phyloP scores from a whole-genome alignment of 2,329 filamentous ascomycete genomes.

The Teratosphaeria nubilosa region DNA sequence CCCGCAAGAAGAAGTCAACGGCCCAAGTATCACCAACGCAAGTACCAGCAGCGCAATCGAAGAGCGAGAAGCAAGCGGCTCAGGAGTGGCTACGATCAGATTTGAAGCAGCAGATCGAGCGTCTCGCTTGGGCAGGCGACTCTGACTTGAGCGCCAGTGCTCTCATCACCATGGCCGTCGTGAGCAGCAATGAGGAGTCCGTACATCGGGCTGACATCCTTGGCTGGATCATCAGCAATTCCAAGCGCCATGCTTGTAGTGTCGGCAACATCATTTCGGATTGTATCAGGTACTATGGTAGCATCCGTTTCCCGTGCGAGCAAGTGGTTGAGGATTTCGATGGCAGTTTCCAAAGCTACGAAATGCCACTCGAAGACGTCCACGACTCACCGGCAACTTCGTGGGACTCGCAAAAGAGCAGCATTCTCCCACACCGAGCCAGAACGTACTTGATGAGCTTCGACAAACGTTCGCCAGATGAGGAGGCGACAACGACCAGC shows the following conservation, averaged over 20 bases:
- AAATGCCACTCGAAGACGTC: background rate
- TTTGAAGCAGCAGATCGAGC: background rate
- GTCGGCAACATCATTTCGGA: background rate
- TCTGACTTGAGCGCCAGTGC: constrained; percentile 2
- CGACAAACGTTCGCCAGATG: background rate
- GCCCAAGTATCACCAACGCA: no score
- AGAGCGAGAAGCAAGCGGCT: background rate
- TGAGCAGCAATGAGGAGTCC: background rate
- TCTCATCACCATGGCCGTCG: constrained; percentile 5
- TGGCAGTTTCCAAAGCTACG: background rate
- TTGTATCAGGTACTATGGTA: background rate
- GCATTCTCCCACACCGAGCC: background rate
- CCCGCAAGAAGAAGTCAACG: no score
- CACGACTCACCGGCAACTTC: background rate
- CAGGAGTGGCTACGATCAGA: background rate
- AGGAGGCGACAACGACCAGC: background rate
- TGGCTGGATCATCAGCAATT: background rate
- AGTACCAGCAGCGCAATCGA: background rate
- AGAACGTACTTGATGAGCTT: background rate
- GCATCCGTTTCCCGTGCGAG: background rate
- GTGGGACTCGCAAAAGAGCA: background rate
- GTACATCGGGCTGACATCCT: background rate
- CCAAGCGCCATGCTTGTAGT: background rate
- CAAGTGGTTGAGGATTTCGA: background rate
- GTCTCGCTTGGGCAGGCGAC: background rate